Evolutionary conservation across 305 asterid species (phyloP).

Genomic region (Striga hermonthica): DNA sequence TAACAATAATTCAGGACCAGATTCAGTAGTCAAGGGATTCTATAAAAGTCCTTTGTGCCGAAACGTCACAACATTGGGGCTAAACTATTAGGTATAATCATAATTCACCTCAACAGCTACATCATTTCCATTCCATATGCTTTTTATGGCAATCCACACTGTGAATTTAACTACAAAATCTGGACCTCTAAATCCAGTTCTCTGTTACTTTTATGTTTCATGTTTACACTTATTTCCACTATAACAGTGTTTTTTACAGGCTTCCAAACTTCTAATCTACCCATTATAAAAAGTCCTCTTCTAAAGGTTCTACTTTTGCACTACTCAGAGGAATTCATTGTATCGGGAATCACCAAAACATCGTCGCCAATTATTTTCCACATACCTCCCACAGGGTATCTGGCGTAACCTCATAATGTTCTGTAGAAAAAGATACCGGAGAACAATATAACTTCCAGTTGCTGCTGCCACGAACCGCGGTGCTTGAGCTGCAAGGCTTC

Average conservation of each 20-base stretch:
- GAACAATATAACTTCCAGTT: slow-evolving; percentile 54
- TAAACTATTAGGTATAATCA: background rate
- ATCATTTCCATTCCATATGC: background rate
- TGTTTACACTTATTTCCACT: background rate
- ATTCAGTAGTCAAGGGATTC: background rate
- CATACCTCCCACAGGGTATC: slow-evolving; percentile 87
- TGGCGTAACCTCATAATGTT: slow-evolving; percentile 48
- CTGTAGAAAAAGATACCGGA: slow-evolving; percentile 38
- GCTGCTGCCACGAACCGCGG: slow-evolving; percentile 31
- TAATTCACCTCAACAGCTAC: background rate
- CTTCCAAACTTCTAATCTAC: background rate
- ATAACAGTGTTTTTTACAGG: background rate
- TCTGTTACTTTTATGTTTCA: background rate
- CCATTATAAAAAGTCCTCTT: background rate
- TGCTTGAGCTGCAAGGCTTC: slow-evolving; percentile 35
- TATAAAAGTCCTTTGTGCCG: background rate
- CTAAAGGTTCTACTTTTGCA: slow-evolving; percentile 2
- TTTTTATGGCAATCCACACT: background rate
- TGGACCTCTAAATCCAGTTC: background rate
- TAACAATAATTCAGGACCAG: background rate
- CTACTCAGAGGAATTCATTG: background rate
- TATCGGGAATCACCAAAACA: background rate
- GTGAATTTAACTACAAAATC: background rate
- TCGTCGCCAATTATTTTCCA: slow-evolving; percentile 7
- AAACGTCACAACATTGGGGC: background rate